These are phyloP conservation scores for Dictyostelium capitatum DNA, from an alignment of 78 protist species.

Conservation along the genomic window DNA sequence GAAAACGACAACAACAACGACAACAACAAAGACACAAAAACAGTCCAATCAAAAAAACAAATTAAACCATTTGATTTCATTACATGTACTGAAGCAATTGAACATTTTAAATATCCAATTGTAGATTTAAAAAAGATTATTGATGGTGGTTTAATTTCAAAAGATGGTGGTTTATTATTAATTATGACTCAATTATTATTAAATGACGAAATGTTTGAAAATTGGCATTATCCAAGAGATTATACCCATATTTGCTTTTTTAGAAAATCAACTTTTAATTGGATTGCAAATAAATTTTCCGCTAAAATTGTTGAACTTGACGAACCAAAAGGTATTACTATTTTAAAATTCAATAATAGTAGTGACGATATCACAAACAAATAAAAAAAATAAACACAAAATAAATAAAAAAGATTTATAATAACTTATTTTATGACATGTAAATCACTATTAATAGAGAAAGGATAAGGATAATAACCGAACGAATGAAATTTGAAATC, in stretches of 20 bases:
- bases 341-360: background rate
- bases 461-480: too few relatives aligned
- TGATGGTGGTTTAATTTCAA: slow-evolving; percentile 1
- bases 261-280: slow-evolving; percentile 45
- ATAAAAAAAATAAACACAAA: background rate
- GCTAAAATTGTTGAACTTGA: background rate
- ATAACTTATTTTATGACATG: too few relatives aligned
- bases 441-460: too few relatives aligned
- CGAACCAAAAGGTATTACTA: background rate
- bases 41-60: background rate
- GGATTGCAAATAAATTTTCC: slow-evolving; percentile 36
- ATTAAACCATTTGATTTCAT: slow-evolving; percentile 41
- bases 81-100: slow-evolving; percentile 80
- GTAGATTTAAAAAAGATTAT: slow-evolving; percentile 30
- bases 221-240: slow-evolving; percentile 72
- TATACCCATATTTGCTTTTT: slow-evolving; percentile 65
- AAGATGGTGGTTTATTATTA: slow-evolving; percentile 14
- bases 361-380: background rate
- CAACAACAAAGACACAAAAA: too few relatives aligned
- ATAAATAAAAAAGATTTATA: background rate
- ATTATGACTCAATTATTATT: slow-evolving; percentile 67
- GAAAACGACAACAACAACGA: background rate
- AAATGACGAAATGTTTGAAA: slow-evolving; percentile 56
- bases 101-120: slow-evolving; percentile 55
- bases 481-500: too few relatives aligned